These are phyloP conservation scores for Amauroascus verrucosus DNA, from an alignment of 2,329 filamentous ascomycete genomes.

Conservation along the genomic window DNA sequence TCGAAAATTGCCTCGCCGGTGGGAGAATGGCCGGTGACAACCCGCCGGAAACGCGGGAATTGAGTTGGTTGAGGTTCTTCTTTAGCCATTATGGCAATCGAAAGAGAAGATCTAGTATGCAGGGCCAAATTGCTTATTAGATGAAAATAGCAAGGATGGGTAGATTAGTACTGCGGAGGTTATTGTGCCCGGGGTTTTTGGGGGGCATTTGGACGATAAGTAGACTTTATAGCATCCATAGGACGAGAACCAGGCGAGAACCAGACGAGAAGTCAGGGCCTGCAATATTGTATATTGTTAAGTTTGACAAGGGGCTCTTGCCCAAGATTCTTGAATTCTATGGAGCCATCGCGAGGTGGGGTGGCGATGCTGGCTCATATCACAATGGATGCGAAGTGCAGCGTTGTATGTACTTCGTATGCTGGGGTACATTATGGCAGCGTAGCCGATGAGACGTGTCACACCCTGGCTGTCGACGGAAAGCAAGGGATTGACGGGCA, in stretches of 20 bases:
- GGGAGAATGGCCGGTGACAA: slow-evolving; percentile 22
- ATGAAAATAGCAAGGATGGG: neutral
- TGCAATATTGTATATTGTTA: no score
- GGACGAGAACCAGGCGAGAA: no score
- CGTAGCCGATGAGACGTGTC: no score
- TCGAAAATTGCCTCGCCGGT: slow-evolving; percentile 23
- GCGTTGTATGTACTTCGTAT: neutral
- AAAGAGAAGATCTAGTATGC: neutral
- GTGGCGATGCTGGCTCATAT: neutral
- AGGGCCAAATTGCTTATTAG: neutral
- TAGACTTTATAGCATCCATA: no score
- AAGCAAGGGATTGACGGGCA: no score
- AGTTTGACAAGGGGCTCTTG: no score
- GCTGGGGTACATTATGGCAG: no score
- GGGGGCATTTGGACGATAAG: no score
- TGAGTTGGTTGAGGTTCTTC: neutral
- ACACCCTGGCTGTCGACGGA: no score
- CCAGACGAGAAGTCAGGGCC: no score
- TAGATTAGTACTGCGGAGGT: neutral
- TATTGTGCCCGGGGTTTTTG: no score
- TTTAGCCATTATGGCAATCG: neutral
- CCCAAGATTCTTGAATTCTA: no score
- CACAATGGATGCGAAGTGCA: neutral
- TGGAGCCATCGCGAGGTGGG: neutral
- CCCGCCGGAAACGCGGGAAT: slow-evolving; percentile 17